phyloP scores from a whole-genome alignment of 768 basidiomycete genomes.

The Lentinula raphanica region DNA sequence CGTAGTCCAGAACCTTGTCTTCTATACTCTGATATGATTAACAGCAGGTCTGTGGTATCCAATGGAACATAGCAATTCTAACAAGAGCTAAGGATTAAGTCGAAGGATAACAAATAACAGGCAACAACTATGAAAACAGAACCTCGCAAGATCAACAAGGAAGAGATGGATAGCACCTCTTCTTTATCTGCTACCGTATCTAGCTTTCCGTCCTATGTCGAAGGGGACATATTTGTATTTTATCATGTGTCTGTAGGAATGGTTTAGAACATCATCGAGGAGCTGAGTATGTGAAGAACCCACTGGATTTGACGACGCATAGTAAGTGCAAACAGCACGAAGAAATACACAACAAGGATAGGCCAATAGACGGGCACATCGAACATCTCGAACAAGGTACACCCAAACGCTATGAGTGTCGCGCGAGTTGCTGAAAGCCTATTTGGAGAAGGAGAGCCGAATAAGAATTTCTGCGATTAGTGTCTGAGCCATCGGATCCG shows the following conservation, averaged over 20 bases:
- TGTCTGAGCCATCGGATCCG: neutral
- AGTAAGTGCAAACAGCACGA: constrained; percentile 88
- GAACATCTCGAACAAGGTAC: constrained; percentile 79
- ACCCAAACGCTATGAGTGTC: constrained; percentile 71
- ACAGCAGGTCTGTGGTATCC: neutral
- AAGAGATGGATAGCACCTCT: neutral
- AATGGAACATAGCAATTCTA: neutral
- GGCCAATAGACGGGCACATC: constrained; percentile 99
- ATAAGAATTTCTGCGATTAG: neutral
- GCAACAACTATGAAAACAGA: neutral
- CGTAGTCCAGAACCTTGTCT: neutral
- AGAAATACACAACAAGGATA: constrained; percentile 95
- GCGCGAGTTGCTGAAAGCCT: constrained; percentile 93
- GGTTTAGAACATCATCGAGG: constrained; percentile 5
- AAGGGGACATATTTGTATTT: constrained; percentile 97
- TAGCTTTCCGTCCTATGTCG: constrained; percentile 89
- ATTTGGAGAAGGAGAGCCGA: constrained; percentile 1
- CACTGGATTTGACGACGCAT: constrained; percentile 96
- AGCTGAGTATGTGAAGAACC: constrained; percentile 25
- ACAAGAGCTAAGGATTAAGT: neutral
- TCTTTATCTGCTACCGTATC: constrained; percentile 62
- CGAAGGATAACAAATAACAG: neutral
- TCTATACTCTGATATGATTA: neutral
- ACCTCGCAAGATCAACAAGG: neutral
- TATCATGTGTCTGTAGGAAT: constrained; percentile 84